Evolutionary conservation across 345 rosid species (phyloP), one percentile per base, ranked within the genome.

Genomic region (Eucalyptus lansdowneana): DNA sequence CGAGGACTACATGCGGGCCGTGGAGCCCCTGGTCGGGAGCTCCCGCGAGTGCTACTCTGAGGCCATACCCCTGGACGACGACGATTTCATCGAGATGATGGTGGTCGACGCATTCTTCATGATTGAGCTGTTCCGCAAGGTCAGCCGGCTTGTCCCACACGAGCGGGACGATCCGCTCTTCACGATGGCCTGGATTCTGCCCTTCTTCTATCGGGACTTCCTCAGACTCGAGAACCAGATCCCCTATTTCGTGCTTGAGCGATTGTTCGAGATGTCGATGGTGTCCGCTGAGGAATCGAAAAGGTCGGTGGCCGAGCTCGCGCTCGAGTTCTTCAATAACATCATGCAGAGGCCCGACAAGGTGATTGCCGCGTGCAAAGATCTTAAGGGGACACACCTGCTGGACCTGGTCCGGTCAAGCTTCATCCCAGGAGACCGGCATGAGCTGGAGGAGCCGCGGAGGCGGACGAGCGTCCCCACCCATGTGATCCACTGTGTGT

Each of bases 1-100:
- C 7, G 95, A 94, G 87, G 93, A 92, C 87, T 90, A 94, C 89
- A 88, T 97, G 72, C 92, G 51, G 72, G 90, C 93, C 5, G 89
- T 94, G 7, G 87, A 91, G 90, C 89, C 90, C 53, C 87, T 94
- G 15, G 97, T 96, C 67, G 29, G 60, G 76, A 87, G 92, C 9
- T 95, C 96, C 1, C 93, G 97, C 89, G 97, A 93, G 42, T 93
- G 95, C 90, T 97, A 96, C 92, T 95, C 99, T 2, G 96, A 97
- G 92, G 80, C 89, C 12, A 91, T 95, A n/a, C 87, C 87, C 14
- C 90, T 95, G 87, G 89, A 89, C 10, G 88, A 90, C 0, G 92
- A 92, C 14, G 95, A 94, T 21, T 95, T 95, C 86, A 80, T 91
- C 17, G 97, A 97, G 88, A 93, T 95, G 94, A 91, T 97, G 96